Evolutionary conservation across 306 rosid species (phyloP), one percentile per base, ranked within the genome.

Genomic region (Cucumis hystrix): DNA sequence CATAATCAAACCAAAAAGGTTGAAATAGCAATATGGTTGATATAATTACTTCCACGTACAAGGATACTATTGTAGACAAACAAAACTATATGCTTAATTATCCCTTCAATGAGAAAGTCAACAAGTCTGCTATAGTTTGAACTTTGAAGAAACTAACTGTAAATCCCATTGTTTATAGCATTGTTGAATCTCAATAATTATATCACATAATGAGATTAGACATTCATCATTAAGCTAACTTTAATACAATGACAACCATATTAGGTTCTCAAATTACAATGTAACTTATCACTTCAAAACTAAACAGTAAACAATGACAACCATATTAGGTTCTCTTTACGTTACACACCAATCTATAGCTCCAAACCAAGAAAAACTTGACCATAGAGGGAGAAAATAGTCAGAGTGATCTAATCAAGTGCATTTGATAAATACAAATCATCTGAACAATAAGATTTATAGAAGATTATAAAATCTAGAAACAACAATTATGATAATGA

Each of bases 381-480:
- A 49, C 28, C 23, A 18, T 63, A 11, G 17, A 73, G 3, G 61
- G 49, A 30, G 33, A 52, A 35, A 33, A 74, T 30, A 54, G 15
- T 4, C 35, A 23, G 21, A 23, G 21, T 25, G 14, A 12, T 47
- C 57, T 45, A 45, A 45, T 45, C 14, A 43, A 45, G 75, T 21
- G 37, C 37, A 23, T 70, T 70, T 21, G 14, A 70, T 45, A 45
- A 35, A 18, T 37, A 30, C 33, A 74, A 74, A 51, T 74, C 16
- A 74, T 17, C 47, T 56, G 18, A 74, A 74, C 18, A n/a, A 14
- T n/a, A 6, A 52, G 64, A 18, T 74, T 28, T 47, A 74, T 33
- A 74, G 45, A 74, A 55, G 35, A 90, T 85, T 83, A 84, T 87
- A 81, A 71, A 86, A 85, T 87, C 84, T 90, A 88, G 89, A 85